A percentile compares a stretch with the other conserved stretches of the same genome.
These are phyloP conservation scores for Aureobasidium uvarum DNA, from an alignment of 2,329 filamentous ascomycete species.

Conservation along the genomic window DNA sequence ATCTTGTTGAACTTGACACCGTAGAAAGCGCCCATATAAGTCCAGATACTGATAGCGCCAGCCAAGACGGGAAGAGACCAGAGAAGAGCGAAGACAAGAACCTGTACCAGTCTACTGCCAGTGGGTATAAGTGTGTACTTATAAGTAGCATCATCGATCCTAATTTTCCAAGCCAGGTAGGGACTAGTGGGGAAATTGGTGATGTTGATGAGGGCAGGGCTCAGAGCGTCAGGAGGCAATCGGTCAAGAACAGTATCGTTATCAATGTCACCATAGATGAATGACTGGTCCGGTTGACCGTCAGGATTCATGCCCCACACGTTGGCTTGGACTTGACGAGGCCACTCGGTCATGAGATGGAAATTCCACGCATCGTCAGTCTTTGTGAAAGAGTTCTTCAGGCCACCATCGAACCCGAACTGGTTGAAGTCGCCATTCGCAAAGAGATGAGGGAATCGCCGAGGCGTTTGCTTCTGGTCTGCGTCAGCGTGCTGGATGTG, in stretches of 20 bases:
- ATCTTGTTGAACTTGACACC: conserved; percentile 62
- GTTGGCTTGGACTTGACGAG: conserved; percentile 60
- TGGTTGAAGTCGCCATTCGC: conserved; percentile 63
- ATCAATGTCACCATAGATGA: conserved; percentile 61
- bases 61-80: conserved; percentile 54
- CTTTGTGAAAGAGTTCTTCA: conserved; percentile 54
- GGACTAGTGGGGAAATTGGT: conserved; percentile 55
- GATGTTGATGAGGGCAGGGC: conserved; percentile 58
- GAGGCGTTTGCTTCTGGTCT: conserved; percentile 38
- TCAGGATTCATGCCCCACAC: conserved; percentile 66
- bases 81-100: conserved; percentile 56
- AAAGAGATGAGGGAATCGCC: conserved; percentile 62
- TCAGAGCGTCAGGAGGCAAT: conserved; percentile 59
- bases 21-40: conserved; percentile 62
- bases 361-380: conserved; percentile 56
- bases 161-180: conserved; percentile 56
- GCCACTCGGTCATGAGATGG: conserved; percentile 64
- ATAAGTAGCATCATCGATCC: conserved; percentile 55
- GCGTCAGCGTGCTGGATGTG: conserved; percentile 61
- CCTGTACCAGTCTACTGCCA: conserved; percentile 55
- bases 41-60: conserved; percentile 52
- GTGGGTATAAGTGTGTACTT: conserved; percentile 54
- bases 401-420: conserved; percentile 62
- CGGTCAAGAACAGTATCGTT: conserved; percentile 60
- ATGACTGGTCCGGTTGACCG: conserved; percentile 59